A percentile compares a stretch with the other conserved stretches of the same genome.
phyloP scores from a whole-genome alignment of 495 filamentous ascomycete genomes.

The Hypoxylon lienhwacheense region DNA sequence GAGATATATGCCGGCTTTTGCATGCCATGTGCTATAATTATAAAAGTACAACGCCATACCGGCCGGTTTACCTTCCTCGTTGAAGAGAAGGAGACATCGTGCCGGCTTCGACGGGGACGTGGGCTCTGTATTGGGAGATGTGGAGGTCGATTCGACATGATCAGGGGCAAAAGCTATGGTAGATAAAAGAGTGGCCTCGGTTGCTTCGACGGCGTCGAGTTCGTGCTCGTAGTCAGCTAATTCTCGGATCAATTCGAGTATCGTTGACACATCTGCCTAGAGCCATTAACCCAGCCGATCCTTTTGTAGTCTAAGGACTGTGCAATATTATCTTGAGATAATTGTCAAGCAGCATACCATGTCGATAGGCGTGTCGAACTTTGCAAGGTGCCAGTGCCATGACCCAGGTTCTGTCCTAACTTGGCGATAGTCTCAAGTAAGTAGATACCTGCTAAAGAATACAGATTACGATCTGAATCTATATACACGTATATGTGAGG shows the following conservation, averaged over 20 bases:
- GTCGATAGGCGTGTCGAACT: constrained; percentile 37
- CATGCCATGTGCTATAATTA: constrained; percentile 78
- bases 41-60: constrained; percentile 65
- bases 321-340: not conserved
- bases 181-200: constrained; percentile 65
- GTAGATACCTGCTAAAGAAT: no score
- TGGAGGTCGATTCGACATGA: constrained; percentile 37
- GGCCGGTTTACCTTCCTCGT: constrained; percentile 43
- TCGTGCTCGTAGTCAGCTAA: constrained; percentile 85
- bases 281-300: constrained; percentile 1
- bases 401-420: no score
- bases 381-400: constrained; percentile 32
- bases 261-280: constrained; percentile 63
- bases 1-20: constrained; percentile 85
- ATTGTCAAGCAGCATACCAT: constrained; percentile 18
- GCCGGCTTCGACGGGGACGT: constrained; percentile 46
- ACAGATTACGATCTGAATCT: no score
- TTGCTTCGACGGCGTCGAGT: constrained; percentile 75
- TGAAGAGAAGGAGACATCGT: constrained; percentile 52
- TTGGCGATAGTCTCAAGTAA: no score
- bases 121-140: constrained; percentile 46
- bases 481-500: no score
- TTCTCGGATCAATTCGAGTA: constrained; percentile 82
- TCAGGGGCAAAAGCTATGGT: constrained; percentile 76
- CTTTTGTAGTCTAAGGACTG: not conserved